Evolutionary conservation across 768 basidiomycete genomes (phyloP).

Genomic region (Boletus reticulatus): DNA sequence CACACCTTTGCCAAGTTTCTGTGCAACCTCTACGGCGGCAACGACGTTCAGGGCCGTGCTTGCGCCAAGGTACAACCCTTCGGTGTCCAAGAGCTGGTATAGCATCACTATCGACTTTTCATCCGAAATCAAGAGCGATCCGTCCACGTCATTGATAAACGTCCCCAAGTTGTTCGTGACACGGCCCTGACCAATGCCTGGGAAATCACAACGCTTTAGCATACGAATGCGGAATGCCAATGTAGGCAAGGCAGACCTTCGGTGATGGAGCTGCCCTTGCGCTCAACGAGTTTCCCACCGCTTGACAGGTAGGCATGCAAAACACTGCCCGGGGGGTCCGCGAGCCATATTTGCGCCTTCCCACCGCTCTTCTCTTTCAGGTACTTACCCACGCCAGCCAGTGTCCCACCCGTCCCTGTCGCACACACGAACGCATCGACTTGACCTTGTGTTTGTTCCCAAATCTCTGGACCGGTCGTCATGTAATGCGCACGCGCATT

Average conservation of each 20-base stretch:
- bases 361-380: constrained; percentile 80
- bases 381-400: constrained; percentile 84
- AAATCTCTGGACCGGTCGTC: constrained; percentile 96
- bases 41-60: constrained; percentile 94
- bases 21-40: constrained; percentile 86
- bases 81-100: constrained; percentile 86
- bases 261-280: constrained; percentile 85
- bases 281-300: constrained; percentile 73
- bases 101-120: constrained; percentile 90
- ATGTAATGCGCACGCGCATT: constrained; percentile 87
- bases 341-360: constrained; percentile 87
- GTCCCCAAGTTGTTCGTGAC: constrained; percentile 88
- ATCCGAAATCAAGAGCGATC: constrained; percentile 86
- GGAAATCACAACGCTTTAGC: neutral
- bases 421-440: constrained; percentile 92
- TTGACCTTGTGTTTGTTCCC: constrained; percentile 78
- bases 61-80: constrained; percentile 93
- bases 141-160: constrained; percentile 73
- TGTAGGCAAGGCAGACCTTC: constrained; percentile 56
- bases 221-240: neutral
- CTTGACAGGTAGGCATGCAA: constrained; percentile 79
- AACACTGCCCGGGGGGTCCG: constrained; percentile 96
- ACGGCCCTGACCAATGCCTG: constrained; percentile 96
- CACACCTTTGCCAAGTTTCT: constrained; percentile 78
- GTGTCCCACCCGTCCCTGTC: constrained; percentile 94